Evolutionary conservation across 768 basidiomycete genomes (phyloP), one percentile per base, ranked within the genome.

Genomic region (Russula emetica): DNA sequence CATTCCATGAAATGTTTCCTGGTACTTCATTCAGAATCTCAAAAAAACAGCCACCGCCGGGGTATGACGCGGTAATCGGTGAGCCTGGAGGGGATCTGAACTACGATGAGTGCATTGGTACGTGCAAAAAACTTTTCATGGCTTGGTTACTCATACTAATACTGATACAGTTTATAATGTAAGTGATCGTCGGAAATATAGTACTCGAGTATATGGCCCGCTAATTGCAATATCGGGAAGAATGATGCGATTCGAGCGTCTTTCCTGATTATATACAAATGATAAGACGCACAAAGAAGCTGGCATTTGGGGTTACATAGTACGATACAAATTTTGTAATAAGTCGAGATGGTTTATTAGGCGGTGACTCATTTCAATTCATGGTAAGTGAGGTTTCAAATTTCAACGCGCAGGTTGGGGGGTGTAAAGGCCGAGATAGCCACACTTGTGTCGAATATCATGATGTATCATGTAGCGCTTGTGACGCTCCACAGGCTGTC

Each of bases 41-140:
- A 18, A 18, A 38, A 38, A 38, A 40, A 34, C 54, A 72, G 71
- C 71, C 71, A 24, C 71, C 71, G 8, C 5, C 45, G 6, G 70
- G 70, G 18, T 65, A 61, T 42, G 71, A 72, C 47, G 64, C 71
- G 20, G 71, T 72, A 22, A 56, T 69, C 14, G 71, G 71, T 22
- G 71, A 70, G 54, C 71, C 71, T 10, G 71, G 71, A n/a, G 61
- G 62, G 2, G 63, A 68, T 55, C 53, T 72, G n/a, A 72, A 72
- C 55, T 71, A 72, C 34, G 71, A 72, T 54, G 71, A 72, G 58
- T 58, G 64, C 56, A 68, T 71, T 44, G 71, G 71, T 72, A 34
- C 55, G 71, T 47, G 22, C 22, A 13, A 61, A 36, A 2, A 38
- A 28, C 34, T 36, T 26, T 10, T 1, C 3, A n/a, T 54, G 16